Conservation (phyloP, 2,329 filamentous ascomycete genomes). For the Paraconiothyrium brasiliense region DNA sequence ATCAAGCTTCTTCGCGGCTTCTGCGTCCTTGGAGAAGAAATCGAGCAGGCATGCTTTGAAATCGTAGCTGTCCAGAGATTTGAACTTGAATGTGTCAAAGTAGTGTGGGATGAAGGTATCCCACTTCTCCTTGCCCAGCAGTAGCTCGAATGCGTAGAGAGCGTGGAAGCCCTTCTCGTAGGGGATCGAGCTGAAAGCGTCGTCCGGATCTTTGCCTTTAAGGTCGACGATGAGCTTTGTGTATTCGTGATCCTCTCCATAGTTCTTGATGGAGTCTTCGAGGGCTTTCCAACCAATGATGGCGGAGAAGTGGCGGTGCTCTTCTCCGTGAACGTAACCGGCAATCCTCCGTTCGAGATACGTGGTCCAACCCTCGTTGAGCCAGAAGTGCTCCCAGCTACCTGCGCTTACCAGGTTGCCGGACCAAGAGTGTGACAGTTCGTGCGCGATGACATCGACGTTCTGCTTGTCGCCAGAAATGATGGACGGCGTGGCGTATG, state of each 20-base stretch:
- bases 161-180: conserved; percentile 98
- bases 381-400: conserved; percentile 81
- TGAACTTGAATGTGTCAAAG: conserved; percentile 83
- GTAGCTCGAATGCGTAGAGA: conserved; percentile 86
- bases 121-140: conserved; percentile 86
- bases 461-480: conserved; percentile 87
- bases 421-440: conserved; percentile 80
- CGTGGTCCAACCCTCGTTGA: conserved; percentile 88
- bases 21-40: conserved; percentile 79
- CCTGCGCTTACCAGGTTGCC: conserved; percentile 84
- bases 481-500: conserved; percentile 93
- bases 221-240: conserved; percentile 90
- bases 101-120: conserved; percentile 97
- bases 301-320: conserved; percentile 90
- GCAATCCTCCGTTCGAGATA: conserved; percentile 91
- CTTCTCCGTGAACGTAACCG: conserved; percentile 79
- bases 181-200: conserved; percentile 90
- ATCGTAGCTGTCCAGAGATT: conserved; percentile 91
- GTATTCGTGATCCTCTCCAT: conserved; percentile 86
- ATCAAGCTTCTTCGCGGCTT: conserved; percentile 69
- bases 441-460: conserved; percentile 95
- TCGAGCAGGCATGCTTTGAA: conserved; percentile 89
- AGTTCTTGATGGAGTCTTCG: conserved; percentile 79
- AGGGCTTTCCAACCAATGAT: conserved; percentile 96
- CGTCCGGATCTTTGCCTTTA: conserved; percentile 91